Evolutionary conservation across 2,329 filamentous ascomycete species (phyloP), one percentile per base, ranked within the genome.

Genomic region (Waltergamsia citrina): DNA sequence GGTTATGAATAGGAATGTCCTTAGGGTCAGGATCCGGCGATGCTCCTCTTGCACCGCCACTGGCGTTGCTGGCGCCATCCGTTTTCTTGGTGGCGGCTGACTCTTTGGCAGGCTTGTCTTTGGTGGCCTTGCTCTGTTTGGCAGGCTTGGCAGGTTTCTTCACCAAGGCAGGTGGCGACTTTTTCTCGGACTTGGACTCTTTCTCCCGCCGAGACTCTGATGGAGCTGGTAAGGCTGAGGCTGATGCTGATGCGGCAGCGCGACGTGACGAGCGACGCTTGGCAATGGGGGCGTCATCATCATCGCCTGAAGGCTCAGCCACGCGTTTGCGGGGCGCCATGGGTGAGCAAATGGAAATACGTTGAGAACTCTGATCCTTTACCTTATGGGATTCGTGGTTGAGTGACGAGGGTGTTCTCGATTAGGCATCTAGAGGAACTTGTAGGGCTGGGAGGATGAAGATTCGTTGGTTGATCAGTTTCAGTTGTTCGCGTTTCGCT

Each of bases 1-100:
- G 52, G 35, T 65, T 65, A 2, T 43, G 43, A 3, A 47, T 47
- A 0, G 62, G 60, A 6, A 64, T 52, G 1, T 48, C 43, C 26
- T 55, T 53, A 1, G 50, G 41, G 20, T 58, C 51, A 0, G 43
- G 40, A 12, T 57, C 50, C 20, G 53, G 46, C 0, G 56, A 54
- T 3, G 24, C 38, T 6, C 34, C 42, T 20, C 44, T 37, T 8
- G 29, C 28, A 11, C 11, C 24, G n/a, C 12, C 23, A 20, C 11
- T 19, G n/a, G 21, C 23, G 8, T n/a, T 29, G 10, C 12, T 14
- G 33, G 27, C 33, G 16, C 33, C 18, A 4, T 31, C 25, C 17
- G 42, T 27, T 7, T 32, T 21, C 11, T 31, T 24, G 6, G 18
- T 21, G 15, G 31, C 14, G 8, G 23, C 7, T 12, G 25, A 6